A percentile compares a stretch with the other conserved stretches of the same genome.
Conservation (phyloP, 768 basidiomycete genomes). For the Rhodotorula babjevae region DNA sequence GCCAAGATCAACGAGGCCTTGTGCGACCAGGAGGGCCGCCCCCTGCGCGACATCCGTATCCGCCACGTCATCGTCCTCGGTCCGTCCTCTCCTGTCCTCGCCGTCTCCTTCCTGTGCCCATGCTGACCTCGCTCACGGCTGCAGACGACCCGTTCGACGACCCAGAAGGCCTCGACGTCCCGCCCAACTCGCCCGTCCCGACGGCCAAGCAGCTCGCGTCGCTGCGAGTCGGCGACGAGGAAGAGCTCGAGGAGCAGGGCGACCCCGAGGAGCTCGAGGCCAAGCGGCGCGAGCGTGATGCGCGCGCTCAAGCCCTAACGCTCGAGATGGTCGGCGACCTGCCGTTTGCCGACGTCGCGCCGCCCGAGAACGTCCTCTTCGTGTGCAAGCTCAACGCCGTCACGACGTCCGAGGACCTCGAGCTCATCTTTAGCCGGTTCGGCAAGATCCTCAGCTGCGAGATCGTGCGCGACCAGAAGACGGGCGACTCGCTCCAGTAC, state of each 20-base stretch:
- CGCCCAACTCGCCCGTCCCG: constrained; percentile 69
- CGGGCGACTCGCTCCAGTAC: constrained; percentile 93
- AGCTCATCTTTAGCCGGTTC: constrained; percentile 93
- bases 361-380: constrained; percentile 96
- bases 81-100: constrained; percentile 46
- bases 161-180: constrained; percentile 66
- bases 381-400: constrained; percentile 98
- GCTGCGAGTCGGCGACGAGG: constrained; percentile 88
- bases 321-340: constrained; percentile 99
- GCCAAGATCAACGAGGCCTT: constrained; percentile 90
- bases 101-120: too few relatives aligned
- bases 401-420: constrained; percentile 90
- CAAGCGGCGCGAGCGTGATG: constrained; percentile 76
- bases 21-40: constrained; percentile 78
- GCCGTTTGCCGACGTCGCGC: constrained; percentile 94
- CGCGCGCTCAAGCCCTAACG: constrained; percentile 86
- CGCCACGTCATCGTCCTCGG: constrained; percentile 93
- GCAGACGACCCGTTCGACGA: constrained; percentile 93
- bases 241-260: constrained; percentile 55
- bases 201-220: constrained; percentile 67
- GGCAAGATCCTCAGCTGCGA: constrained; percentile 96
- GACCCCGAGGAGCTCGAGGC: constrained; percentile 80
- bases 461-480: constrained; percentile 90
- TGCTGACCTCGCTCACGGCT: background rate
- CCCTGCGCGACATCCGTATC: constrained; percentile 89